Evolutionary conservation across 495 filamentous ascomycete species (phyloP).

Genomic region (Penicillium soppii): DNA sequence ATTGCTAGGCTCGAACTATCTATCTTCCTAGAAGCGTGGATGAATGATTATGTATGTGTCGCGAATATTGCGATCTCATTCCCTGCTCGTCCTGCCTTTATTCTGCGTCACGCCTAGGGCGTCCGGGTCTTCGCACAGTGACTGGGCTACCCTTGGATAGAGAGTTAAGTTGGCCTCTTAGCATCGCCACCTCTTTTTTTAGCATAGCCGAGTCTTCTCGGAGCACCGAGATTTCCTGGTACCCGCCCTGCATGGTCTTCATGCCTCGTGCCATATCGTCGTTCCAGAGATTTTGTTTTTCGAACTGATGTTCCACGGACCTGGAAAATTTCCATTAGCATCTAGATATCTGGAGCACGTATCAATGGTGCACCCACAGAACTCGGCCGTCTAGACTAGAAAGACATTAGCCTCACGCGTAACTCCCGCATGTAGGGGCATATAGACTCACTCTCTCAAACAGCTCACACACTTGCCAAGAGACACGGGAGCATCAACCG

Average conservation of each 20-base stretch:
- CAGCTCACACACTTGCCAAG: constrained; percentile 2
- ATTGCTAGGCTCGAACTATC: neutral
- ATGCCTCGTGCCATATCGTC: constrained; percentile 3
- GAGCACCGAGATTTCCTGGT: constrained; percentile 1
- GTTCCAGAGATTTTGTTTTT: constrained; percentile 4
- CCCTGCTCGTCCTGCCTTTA: neutral
- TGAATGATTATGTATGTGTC: neutral
- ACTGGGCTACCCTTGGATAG: neutral
- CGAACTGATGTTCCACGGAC: neutral
- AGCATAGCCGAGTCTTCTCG: neutral
- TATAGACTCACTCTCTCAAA: neutral
- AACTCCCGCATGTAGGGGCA: neutral
- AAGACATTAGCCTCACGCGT: constrained; percentile 3
- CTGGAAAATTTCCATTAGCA: neutral
- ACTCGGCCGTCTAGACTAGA: constrained; percentile 1
- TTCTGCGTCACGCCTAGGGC: neutral
- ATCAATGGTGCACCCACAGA: neutral
- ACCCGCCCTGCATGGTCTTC: constrained; percentile 1
- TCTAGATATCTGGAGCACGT: neutral
- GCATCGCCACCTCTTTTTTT: neutral
- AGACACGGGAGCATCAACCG: neutral
- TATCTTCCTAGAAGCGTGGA: neutral
- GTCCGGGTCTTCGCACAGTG: neutral
- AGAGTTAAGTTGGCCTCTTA: neutral
- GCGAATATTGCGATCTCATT: neutral